phyloP scores from a whole-genome alignment of 257 asterid genomes.

The Primulina eburnea region DNA sequence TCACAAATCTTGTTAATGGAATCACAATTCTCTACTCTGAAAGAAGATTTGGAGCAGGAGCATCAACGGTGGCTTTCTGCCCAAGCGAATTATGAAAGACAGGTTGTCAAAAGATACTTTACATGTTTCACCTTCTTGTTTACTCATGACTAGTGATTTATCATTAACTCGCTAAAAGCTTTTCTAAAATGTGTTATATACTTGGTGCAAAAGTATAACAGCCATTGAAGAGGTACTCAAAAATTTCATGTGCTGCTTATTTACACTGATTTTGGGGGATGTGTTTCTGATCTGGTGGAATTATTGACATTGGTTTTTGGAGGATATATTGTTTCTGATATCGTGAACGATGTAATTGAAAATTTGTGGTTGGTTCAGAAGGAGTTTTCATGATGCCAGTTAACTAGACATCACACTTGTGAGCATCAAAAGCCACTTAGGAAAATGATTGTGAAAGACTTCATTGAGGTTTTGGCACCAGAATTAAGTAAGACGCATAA shows the following conservation, averaged over 20 bases:
- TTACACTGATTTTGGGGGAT: not conserved
- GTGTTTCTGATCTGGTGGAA: too few species aligned
- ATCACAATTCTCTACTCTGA: constrained; percentile 55
- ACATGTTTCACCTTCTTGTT: not conserved
- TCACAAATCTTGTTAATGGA: constrained; percentile 63
- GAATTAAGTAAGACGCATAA: too few species aligned
- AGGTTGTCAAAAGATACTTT: constrained; percentile 38
- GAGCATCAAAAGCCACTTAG: too few species aligned
- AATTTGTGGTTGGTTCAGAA: not conserved
- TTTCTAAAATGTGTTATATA: not conserved
- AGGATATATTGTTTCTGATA: not conserved
- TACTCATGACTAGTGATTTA: constrained; percentile 7
- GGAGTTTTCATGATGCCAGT: not conserved
- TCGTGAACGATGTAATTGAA: too few species aligned
- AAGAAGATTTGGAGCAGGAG: constrained; percentile 79
- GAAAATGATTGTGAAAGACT: too few species aligned
- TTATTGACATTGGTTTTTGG: not conserved
- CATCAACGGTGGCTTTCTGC: constrained; percentile 71
- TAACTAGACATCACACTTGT: not conserved
- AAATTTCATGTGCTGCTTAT: not conserved
- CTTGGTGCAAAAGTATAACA: not conserved
- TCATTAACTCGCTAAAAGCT: not conserved
- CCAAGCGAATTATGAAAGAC: constrained; percentile 89
- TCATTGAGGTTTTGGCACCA: too few species aligned
- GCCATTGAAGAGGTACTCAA: too few species aligned